These are phyloP conservation scores for Aspergillus pseudoglaucus DNA, from an alignment of 2,329 filamentous ascomycete genomes.

Conservation along the genomic window DNA sequence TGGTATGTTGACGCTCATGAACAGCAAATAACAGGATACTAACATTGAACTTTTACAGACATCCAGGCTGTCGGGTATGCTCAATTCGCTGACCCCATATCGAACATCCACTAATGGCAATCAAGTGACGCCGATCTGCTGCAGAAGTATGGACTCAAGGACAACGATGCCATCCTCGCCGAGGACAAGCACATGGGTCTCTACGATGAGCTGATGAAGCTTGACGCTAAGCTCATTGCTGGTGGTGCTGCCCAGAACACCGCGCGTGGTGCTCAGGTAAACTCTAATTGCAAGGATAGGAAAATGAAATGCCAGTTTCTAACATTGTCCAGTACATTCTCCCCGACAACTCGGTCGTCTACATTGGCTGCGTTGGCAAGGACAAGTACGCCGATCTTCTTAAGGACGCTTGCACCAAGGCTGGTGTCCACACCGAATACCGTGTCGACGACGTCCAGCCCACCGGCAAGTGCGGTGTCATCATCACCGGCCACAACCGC, in stretches of 20 bases:
- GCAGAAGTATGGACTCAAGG: conserved; percentile 86
- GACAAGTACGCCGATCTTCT: conserved; percentile 94
- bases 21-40: conserved; percentile 7
- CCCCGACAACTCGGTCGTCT: conserved; percentile 79
- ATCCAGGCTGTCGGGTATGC: conserved; percentile 73
- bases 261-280: conserved; percentile 77
- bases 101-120: conserved; percentile 3
- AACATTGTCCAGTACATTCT: conserved; percentile 67
- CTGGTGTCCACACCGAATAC: conserved; percentile 90
- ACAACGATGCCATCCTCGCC: conserved; percentile 95
- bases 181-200: conserved; percentile 83
- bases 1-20: neutral
- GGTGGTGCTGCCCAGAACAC: conserved; percentile 97
- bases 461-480: conserved; percentile 89
- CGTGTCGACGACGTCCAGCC: conserved; percentile 75
- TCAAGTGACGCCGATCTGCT: conserved; percentile 73
- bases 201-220: conserved; percentile 90
- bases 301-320: neutral
- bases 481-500: conserved; percentile 95
- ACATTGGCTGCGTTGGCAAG: conserved; percentile 86
- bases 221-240: conserved; percentile 87
- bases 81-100: conserved; percentile 8
- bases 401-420: conserved; percentile 75
- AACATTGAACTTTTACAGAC: conserved; percentile 47
- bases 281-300: neutral